Evolutionary conservation across 129 eudicot species (phyloP), one percentile per base, ranked within the genome.

Genomic region (Ambrosia trifida): DNA sequence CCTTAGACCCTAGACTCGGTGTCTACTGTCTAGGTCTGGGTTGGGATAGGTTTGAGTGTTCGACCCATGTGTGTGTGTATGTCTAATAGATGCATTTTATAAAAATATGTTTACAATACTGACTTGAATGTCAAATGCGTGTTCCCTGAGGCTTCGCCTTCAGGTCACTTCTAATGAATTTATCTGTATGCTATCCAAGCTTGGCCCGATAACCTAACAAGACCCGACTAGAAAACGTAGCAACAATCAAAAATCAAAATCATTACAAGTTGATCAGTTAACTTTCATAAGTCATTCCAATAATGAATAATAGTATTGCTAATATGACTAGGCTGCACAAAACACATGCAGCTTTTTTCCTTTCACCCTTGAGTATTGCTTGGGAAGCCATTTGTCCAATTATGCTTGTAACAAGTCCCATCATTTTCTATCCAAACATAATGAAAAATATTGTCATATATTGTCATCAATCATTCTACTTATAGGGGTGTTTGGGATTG

Each of bases 371-470:
- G 41, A 56, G 61, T 59, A 66, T 54, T 57, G 79, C 74, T 41
- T 65, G 46, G 5, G 81, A 73, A 58, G 69, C 81, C 62, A 82
- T 54, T 72, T 78, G 81, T 69, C 74, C 88, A 64, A 69, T 30
- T 47, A 75, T 64, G 71, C 63, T 81, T 83, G 80, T 79, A 68
- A 79, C 49, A 66, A 69, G 33, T 51, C 80, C 81, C 61, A 79
- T 52, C 19, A 81, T 67, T 81, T 85, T 83, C 95, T 87, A 87
- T 41, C 72, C 75, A 72, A 47, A 64, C 16, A 61, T 11, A 68
- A 3, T 13, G 38, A 36, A 35, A 52, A 30, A 24, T 0, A 38
- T 5, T n/a, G n/a, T n/a, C n/a, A n/a, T n/a, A n/a, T n/a, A 40
- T 40, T 36, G 50, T 24, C 16, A 24, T 9, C 41, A 66, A 56